Percentiles rank a stretch among this genome's conserved stretches.
Evolutionary conservation across 176 grass and related monocot species (phyloP).

Genomic region (Aegilops tauschii): DNA sequence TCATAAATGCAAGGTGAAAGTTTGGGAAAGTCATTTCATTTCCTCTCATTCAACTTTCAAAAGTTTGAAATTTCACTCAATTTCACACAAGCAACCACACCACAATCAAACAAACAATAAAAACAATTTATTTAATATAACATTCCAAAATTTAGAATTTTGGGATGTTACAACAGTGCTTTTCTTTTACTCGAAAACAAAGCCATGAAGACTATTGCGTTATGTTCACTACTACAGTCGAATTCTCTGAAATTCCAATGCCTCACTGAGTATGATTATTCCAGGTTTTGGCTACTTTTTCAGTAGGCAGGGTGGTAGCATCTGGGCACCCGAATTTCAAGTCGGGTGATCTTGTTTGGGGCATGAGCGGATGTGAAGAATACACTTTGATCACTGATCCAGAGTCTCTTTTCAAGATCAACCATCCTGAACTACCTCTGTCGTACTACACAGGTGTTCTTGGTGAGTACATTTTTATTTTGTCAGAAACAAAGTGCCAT

Average conservation of each 20-base stretch:
- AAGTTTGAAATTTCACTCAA: too few species aligned
- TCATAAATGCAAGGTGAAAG: too few species aligned
- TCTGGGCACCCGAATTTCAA: slow-evolving; percentile 43
- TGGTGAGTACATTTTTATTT: slow-evolving; percentile 33
- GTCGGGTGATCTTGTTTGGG: slow-evolving; percentile 43
- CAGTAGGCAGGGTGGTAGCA: slow-evolving; percentile 55
- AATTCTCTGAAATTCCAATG: background rate
- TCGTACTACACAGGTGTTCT: slow-evolving; percentile 70
- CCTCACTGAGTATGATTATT: background rate
- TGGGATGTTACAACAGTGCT: background rate
- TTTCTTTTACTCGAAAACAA: background rate
- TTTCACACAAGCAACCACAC: too few species aligned
- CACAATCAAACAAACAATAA: too few species aligned
- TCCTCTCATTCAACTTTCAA: too few species aligned
- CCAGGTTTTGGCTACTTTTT: background rate
- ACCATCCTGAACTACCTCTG: slow-evolving; percentile 8
- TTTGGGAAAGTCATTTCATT: too few species aligned
- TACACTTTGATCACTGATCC: slow-evolving; percentile 48
- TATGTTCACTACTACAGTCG: background rate
- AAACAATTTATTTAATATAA: too few species aligned
- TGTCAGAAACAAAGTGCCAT: background rate
- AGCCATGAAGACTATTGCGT: background rate
- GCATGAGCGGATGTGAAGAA: slow-evolving; percentile 63
- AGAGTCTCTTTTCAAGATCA: slow-evolving; percentile 50
- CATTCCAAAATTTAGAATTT: too few species aligned